These are phyloP conservation scores for Alternaria longipes DNA, from an alignment of 2,329 filamentous ascomycete species.

Conservation along the genomic window DNA sequence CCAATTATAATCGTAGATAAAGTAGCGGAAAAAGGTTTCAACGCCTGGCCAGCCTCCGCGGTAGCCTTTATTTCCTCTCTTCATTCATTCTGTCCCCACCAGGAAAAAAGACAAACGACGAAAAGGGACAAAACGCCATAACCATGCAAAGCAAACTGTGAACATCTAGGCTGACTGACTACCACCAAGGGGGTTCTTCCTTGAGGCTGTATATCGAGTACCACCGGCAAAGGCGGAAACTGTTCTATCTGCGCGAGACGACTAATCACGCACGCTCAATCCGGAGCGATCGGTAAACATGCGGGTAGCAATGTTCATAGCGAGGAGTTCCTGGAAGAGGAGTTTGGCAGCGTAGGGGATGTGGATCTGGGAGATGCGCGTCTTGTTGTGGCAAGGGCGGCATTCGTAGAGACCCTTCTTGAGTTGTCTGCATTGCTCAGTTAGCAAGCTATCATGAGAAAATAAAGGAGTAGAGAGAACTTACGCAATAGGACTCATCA, in stretches of 20 bases:
- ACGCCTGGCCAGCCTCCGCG: slow-evolving; percentile 2
- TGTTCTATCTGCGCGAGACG: neutral
- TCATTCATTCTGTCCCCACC: neutral
- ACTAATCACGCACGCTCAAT: slow-evolving; percentile 68
- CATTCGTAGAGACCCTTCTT: slow-evolving; percentile 97
- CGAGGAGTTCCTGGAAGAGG: slow-evolving; percentile 95
- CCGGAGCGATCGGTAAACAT: slow-evolving; percentile 93
- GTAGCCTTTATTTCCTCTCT: slow-evolving; percentile 2
- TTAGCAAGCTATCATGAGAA: slow-evolving; percentile 26
- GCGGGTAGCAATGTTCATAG: slow-evolving; percentile 97
- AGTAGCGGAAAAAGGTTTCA: neutral
- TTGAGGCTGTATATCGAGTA: neutral
- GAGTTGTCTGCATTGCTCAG: slow-evolving; percentile 70
- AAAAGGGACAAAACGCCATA: neutral
- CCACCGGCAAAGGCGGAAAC: neutral
- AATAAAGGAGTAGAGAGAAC: slow-evolving; percentile 55
- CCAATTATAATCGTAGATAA: neutral
- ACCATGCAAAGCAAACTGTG: neutral
- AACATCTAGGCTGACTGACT: neutral
- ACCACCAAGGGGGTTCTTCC: neutral
- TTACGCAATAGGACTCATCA: slow-evolving; percentile 99
- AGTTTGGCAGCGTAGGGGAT: slow-evolving; percentile 98
- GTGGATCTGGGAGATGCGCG: slow-evolving; percentile 95
- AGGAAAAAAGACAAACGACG: neutral
- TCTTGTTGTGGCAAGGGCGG: slow-evolving; percentile 98